A percentile compares a stretch with the other conserved stretches of the same genome.
These are phyloP conservation scores for Populus hybrid DNA, from an alignment of 441 rosid genomes.

Conservation along the genomic window DNA sequence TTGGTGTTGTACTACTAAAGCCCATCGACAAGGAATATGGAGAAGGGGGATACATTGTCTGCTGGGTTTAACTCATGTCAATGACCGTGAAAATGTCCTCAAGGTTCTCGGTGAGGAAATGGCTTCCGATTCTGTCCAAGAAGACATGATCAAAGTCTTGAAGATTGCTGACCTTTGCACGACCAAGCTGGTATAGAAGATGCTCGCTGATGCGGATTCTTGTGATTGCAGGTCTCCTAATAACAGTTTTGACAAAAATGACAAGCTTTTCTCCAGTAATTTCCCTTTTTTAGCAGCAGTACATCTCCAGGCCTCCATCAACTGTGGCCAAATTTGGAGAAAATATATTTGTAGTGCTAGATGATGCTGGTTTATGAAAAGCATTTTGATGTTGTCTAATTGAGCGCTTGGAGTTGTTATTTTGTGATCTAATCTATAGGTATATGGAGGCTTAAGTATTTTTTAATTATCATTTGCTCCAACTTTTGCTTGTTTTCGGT, in stretches of 20 bases:
- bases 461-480: not conserved
- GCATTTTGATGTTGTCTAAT: not conserved
- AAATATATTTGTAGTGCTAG: not conserved
- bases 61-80: conserved; percentile 61
- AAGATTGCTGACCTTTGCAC: conserved; percentile 71
- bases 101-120: conserved; percentile 53
- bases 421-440: not conserved
- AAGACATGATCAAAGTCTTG: conserved; percentile 66
- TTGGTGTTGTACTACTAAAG: conserved; percentile 70
- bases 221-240: conserved; percentile 32
- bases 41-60: conserved; percentile 72
- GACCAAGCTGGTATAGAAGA: conserved; percentile 72
- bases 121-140: conserved; percentile 34
- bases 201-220: conserved; percentile 73
- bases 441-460: not conserved
- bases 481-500: not conserved
- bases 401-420: not conserved
- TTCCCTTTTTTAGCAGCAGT: not conserved
- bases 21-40: conserved; percentile 71
- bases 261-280: conserved; percentile 18
- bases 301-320: not conserved
- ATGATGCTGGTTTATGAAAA: not conserved
- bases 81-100: conserved; percentile 38
- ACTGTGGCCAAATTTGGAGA: not conserved
- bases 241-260: conserved; percentile 14